Conservation (phyloP, 2,329 filamentous ascomycete species). For the Pyrenochaeta sp. region DNA sequence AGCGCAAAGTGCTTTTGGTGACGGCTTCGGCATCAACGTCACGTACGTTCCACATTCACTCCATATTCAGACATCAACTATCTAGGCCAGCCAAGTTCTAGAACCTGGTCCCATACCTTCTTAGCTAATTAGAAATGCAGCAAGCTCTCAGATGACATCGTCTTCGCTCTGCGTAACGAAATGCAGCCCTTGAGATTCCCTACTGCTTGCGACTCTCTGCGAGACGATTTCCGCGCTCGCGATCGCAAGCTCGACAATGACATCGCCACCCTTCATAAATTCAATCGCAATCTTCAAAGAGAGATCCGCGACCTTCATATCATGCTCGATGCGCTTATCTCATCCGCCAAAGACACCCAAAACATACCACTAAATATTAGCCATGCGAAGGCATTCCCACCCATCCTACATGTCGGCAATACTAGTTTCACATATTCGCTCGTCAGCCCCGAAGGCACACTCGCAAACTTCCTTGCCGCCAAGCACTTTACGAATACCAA, state of each 20-base stretch:
- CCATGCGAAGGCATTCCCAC: background rate
- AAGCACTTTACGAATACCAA: background rate
- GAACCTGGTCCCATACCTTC: background rate
- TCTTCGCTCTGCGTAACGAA: background rate
- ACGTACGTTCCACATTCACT: background rate
- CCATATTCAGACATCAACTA: background rate
- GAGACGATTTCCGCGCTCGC: background rate
- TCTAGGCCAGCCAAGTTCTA: no score
- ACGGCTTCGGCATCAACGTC: constrained; percentile 1
- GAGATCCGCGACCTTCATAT: background rate
- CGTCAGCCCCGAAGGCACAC: background rate
- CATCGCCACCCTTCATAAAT: background rate
- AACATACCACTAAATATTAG: background rate
- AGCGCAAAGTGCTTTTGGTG: background rate
- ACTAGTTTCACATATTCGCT: constrained; percentile 1
- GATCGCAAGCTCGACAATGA: background rate
- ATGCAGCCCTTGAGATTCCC: background rate
- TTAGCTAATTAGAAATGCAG: background rate
- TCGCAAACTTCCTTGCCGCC: background rate
- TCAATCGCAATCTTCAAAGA: background rate
- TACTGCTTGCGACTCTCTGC: background rate
- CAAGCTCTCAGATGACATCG: background rate
- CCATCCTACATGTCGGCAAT: background rate
- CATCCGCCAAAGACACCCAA: background rate
- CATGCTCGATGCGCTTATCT: background rate